Conservation (phyloP, 192 early-diverging fungal genomes). For the Coemansia sp. region DNA sequence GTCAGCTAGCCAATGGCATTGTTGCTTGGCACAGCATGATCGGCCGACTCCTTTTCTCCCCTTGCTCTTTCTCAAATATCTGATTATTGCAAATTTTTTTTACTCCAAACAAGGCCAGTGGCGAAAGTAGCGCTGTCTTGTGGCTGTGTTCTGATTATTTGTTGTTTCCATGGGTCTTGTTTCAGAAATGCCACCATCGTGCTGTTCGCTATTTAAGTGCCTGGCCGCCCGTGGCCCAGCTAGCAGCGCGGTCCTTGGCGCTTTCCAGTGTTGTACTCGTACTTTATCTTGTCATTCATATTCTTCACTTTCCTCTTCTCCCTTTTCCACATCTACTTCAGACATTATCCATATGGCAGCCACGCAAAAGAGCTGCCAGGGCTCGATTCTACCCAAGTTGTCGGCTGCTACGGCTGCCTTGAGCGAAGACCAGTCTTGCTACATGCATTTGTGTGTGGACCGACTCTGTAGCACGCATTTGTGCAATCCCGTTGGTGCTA, state of each 20-base stretch:
- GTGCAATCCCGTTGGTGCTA: neutral
- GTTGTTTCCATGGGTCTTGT: neutral
- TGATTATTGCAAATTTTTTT: neutral
- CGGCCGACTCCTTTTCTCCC: neutral
- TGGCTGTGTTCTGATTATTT: neutral
- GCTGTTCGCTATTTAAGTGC: constrained; percentile 7
- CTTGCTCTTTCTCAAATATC: neutral
- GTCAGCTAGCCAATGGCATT: neutral
- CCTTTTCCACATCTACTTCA: neutral
- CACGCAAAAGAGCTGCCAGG: neutral
- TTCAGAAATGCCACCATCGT: neutral
- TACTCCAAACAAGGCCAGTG: neutral
- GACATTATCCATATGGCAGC: neutral
- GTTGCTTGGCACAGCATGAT: neutral
- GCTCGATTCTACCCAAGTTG: neutral
- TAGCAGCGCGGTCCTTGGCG: neutral
- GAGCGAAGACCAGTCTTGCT: neutral
- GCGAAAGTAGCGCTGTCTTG: neutral
- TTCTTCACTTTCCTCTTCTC: neutral
- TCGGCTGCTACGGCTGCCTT: neutral
- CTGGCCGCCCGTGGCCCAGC: neutral
- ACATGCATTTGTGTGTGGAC: neutral
- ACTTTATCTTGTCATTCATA: neutral
- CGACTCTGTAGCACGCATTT: neutral
- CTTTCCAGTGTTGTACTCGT: neutral